Evolutionary conservation across 208 protist species (phyloP).

Genomic region (Naegleria lovaniensis): DNA sequence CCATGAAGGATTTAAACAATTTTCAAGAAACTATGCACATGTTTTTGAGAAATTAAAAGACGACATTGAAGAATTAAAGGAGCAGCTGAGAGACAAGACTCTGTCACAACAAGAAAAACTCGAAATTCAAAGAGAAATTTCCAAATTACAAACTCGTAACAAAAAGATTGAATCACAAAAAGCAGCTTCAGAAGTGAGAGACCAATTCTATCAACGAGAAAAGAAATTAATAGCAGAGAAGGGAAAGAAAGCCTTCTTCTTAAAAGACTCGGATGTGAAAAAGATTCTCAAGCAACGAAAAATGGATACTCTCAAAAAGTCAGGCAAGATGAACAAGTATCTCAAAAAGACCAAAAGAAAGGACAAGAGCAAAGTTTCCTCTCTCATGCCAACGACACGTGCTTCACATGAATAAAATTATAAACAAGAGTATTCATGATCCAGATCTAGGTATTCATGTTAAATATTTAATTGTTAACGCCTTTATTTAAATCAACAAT

Average conservation of each 20-base stretch:
- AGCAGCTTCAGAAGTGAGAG: background rate
- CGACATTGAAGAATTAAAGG: background rate
- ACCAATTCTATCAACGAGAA: background rate
- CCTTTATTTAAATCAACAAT: no score
- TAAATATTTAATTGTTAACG: no score
- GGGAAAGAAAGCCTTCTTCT: slow-evolving; percentile 14
- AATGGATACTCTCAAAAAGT: background rate
- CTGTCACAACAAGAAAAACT: background rate
- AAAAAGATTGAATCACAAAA: background rate
- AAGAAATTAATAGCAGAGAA: slow-evolving; percentile 4
- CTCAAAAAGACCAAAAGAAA: background rate
- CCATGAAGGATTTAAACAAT: background rate
- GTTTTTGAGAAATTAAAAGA: background rate
- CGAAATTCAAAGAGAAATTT: background rate
- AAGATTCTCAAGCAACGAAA: background rate
- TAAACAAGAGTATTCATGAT: no score
- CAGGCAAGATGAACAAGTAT: background rate
- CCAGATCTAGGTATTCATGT: no score
- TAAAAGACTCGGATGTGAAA: slow-evolving; percentile 11
- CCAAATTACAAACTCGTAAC: background rate
- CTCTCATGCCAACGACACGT: background rate
- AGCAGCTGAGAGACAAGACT: background rate
- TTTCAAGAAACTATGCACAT: background rate
- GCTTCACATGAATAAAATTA: no score
- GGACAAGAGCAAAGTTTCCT: background rate